A percentile compares a stretch with the other conserved stretches of the same genome.
Evolutionary conservation across 306 rosid genomes (phyloP).

Genomic region (Sechiopsis laciniata): DNA sequence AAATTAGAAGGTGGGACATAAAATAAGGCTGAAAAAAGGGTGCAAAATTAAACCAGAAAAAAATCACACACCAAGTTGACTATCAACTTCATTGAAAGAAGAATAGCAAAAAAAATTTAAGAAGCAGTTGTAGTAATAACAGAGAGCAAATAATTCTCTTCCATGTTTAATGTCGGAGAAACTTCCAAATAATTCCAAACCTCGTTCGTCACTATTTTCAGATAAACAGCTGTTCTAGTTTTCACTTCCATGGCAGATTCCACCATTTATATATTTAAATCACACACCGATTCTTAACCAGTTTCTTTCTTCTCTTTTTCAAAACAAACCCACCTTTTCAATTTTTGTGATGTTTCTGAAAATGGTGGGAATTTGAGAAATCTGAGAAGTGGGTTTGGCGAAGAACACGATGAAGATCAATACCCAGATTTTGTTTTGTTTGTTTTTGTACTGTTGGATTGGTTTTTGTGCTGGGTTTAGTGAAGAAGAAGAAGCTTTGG

Average conservation of each 20-base stretch:
- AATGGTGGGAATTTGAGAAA: conserved; percentile 44
- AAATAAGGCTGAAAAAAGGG: not conserved
- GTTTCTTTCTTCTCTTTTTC: conserved; percentile 42
- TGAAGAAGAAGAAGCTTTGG: conserved; percentile 48
- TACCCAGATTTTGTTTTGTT: too few species aligned
- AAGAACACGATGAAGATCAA: conserved; percentile 3
- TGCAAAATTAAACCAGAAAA: not conserved
- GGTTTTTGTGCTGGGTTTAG: conserved; percentile 31
- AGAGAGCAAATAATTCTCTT: conserved; percentile 52
- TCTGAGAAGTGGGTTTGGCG: conserved; percentile 30
- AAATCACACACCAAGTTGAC: conserved; percentile 25
- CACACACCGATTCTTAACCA: conserved; percentile 29
- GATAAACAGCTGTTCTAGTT: conserved; percentile 26
- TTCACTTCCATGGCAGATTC: not conserved
- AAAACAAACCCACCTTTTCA: conserved; percentile 21
- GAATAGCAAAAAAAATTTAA: too few species aligned
- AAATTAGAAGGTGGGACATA: not conserved
- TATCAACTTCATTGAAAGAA: conserved; percentile 12
- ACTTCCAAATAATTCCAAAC: conserved; percentile 63
- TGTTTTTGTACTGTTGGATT: conserved; percentile 33
- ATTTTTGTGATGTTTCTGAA: conserved; percentile 29
- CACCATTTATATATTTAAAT: conserved; percentile 27
- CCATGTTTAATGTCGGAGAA: conserved; percentile 88
- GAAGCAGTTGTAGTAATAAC: not conserved
- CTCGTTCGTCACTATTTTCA: conserved; percentile 40